Evolutionary conservation across 2,329 filamentous ascomycete genomes (phyloP), one percentile per base, ranked within the genome.

Genomic region (Trichophyton equinum): DNA sequence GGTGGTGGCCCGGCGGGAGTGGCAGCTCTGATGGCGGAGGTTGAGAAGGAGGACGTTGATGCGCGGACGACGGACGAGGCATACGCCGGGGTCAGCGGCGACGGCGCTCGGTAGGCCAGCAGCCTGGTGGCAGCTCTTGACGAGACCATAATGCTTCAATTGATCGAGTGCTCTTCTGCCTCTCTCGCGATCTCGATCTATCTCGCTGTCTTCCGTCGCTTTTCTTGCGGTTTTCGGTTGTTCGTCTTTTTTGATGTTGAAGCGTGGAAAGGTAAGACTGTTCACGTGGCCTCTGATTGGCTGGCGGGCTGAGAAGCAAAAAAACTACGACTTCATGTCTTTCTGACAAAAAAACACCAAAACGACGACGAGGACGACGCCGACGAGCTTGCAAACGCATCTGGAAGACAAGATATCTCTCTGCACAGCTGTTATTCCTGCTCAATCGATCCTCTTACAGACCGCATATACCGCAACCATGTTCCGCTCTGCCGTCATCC

Each of bases 401-500:
- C n/a, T n/a, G 15, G 40, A 44, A n/a, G n/a, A 44, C 40, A 44
- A 44, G 15, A 44, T 38, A 13, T 38, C 33, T 38, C 33, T 2
- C 33, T 13, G 11, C 33, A 11, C 33, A 38, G 33, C 33, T 38
- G 33, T 38, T 38, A 13, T 38, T 38, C 40, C n/a, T 20, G 40
- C 15, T 44, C n/a, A n/a, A n/a, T 44, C 15, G n/a, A 33, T 36
- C 18, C 56, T 58, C 20, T 61, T 55, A 49, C 40, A 58, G 8
- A 47, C 44, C 9, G 57, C 25, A 59, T 49, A 42, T 55, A 49
- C 11, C 9, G 27, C 69, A 78, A 85, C 71, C 67, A 97, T 97
- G 92, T 91, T 96, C 82, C 89, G 92, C 79, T 85, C 88, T 76
- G 86, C 88, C 73, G 77, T 94, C 75, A 81, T 92, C 79, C 88